These are phyloP conservation scores for Wickerhamiella domercqiae DNA, from an alignment of 805 yeast genomes.

Conservation along the genomic window DNA sequence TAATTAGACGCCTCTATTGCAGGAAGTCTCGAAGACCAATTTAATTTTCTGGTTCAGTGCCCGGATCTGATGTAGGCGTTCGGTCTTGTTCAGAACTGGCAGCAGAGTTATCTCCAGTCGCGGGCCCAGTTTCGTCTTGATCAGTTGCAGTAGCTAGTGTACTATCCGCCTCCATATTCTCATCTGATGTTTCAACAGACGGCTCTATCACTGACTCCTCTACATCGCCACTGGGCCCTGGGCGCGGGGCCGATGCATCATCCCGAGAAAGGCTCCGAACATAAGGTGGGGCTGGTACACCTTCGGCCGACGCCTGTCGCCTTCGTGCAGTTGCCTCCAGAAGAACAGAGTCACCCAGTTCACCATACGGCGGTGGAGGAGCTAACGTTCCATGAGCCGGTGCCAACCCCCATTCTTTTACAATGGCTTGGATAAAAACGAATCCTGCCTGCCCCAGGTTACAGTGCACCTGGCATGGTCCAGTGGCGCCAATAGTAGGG, in stretches of 20 bases:
- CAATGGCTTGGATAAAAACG: slow-evolving; percentile 83
- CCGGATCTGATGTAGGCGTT: too few species aligned
- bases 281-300: slow-evolving; percentile 11
- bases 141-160: too few species aligned
- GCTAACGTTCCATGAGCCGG: slow-evolving; percentile 74
- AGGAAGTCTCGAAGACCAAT: too few species aligned
- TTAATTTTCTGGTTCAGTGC: too few species aligned
- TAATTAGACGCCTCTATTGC: too few species aligned
- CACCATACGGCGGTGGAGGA: slow-evolving; percentile 87
- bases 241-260: slow-evolving; percentile 7
- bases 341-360: slow-evolving; percentile 61
- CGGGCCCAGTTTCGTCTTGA: too few species aligned
- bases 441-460: slow-evolving; percentile 82
- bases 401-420: slow-evolving; percentile 93
- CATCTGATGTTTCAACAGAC: too few species aligned
- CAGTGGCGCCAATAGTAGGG: slow-evolving; percentile 82
- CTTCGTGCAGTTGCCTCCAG: slow-evolving; percentile 22
- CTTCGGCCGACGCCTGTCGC: not conserved
- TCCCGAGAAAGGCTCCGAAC: slow-evolving; percentile 10
- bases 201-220: too few species aligned
- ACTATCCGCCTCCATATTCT: too few species aligned
- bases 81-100: too few species aligned
- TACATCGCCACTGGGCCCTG: slow-evolving; percentile 1
- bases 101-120: too few species aligned
- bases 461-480: slow-evolving; percentile 69